Percentiles rank a stretch among this genome's conserved stretches.
These are phyloP conservation scores for Stagonosporopsis vannaccii DNA, from an alignment of 2,329 filamentous ascomycete species.

Conservation along the genomic window DNA sequence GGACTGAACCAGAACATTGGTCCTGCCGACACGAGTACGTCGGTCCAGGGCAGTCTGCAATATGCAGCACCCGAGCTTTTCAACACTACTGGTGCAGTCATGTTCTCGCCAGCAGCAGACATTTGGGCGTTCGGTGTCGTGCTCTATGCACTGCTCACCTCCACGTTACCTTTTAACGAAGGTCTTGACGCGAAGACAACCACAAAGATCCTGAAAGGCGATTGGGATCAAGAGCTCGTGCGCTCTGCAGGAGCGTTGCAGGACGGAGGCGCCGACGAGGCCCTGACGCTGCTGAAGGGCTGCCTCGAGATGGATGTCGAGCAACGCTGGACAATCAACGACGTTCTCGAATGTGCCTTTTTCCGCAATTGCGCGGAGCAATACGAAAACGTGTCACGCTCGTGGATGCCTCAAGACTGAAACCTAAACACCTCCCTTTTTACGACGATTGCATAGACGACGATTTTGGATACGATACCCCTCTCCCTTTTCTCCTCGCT, in stretches of 20 bases:
- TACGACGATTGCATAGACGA: constrained; percentile 5
- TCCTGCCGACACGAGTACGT: constrained; percentile 63
- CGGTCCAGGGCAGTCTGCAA: constrained; percentile 66
- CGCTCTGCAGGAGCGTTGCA: constrained; percentile 52
- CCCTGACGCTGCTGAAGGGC: constrained; percentile 64
- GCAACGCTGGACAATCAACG: constrained; percentile 64
- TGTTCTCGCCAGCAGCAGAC: constrained; percentile 64
- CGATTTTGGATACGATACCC: constrained; percentile 38
- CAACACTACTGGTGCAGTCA: constrained; percentile 46
- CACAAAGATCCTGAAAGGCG: constrained; percentile 65
- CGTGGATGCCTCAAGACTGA: constrained; percentile 37
- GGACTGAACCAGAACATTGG: constrained; percentile 56
- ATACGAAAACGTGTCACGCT: constrained; percentile 38
- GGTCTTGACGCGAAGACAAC: constrained; percentile 65
- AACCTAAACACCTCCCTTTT: constrained; percentile 9
- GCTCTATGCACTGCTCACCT: constrained; percentile 66
- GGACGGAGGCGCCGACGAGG: constrained; percentile 51
- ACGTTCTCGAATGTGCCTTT: constrained; percentile 64
- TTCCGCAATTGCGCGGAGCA: constrained; percentile 50
- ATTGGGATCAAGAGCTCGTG: constrained; percentile 64
- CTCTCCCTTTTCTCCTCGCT: constrained; percentile 11
- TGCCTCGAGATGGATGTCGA: constrained; percentile 66
- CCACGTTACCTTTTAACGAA: constrained; percentile 68
- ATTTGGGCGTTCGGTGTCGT: constrained; percentile 73
- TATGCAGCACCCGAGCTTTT: constrained; percentile 62